Conservation (phyloP, 805 yeast species). For the Monosporozyma servazzii region DNA sequence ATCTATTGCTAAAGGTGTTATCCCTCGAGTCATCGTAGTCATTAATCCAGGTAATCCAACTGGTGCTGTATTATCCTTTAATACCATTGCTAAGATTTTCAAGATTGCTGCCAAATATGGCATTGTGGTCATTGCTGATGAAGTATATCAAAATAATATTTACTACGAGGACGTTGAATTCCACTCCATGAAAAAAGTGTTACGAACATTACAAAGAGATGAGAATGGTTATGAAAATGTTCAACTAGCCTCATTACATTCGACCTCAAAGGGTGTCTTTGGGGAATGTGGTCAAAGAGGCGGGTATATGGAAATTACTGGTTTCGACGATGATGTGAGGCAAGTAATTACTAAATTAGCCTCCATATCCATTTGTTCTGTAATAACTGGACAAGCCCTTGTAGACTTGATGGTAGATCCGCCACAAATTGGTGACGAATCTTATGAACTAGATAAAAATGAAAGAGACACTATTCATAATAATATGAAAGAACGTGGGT, state of each 20-base stretch:
- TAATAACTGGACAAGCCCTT: constrained; percentile 87
- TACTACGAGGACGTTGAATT: constrained; percentile 62
- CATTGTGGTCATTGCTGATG: constrained; percentile 86
- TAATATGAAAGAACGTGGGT: constrained; percentile 58
- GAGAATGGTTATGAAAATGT: constrained; percentile 51
- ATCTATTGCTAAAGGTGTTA: constrained; percentile 43
- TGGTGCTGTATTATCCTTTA: constrained; percentile 65
- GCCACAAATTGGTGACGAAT: constrained; percentile 69
- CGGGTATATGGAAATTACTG: constrained; percentile 91
- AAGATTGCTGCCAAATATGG: constrained; percentile 77
- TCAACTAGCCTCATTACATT: constrained; percentile 86
- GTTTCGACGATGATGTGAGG: constrained; percentile 59
- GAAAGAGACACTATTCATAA: constrained; percentile 57
- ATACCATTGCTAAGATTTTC: constrained; percentile 61
- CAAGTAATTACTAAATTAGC: constrained; percentile 74
- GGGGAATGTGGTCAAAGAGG: constrained; percentile 99
- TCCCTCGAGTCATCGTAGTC: constrained; percentile 72
- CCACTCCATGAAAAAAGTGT: constrained; percentile 70
- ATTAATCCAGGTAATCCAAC: constrained; percentile 99
- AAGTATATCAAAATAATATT: constrained; percentile 91
- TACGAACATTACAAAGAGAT: constrained; percentile 50
- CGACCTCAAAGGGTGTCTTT: constrained; percentile 93
- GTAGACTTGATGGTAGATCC: constrained; percentile 91
- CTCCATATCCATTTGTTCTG: constrained; percentile 88
- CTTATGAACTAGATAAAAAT: constrained; percentile 54